Conservation (phyloP, 768 basidiomycete species). For the Suillus ampliporus region DNA sequence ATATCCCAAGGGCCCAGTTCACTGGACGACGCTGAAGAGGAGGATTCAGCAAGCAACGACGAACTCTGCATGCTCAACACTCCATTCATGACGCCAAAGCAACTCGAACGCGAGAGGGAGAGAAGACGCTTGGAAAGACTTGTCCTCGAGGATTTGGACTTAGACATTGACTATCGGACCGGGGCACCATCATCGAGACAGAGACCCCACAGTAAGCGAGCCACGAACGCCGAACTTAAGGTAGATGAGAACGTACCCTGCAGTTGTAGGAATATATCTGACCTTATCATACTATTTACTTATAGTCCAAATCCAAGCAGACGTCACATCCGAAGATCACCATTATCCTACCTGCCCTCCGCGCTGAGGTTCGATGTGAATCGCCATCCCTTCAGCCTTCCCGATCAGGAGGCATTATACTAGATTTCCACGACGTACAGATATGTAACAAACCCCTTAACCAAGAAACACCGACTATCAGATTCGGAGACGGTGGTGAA, state of each 20-base stretch:
- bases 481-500: constrained; percentile 34
- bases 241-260: constrained; percentile 15
- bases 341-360: constrained; percentile 40
- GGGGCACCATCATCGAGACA: constrained; percentile 15
- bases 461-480: constrained; percentile 27
- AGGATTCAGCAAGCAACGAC: constrained; percentile 18
- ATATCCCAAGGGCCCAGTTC: not conserved
- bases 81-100: constrained; percentile 21
- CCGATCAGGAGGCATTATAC: constrained; percentile 71
- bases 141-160: constrained; percentile 64
- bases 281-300: not conserved
- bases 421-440: constrained; percentile 63
- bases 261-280: not conserved
- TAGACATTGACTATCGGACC: constrained; percentile 52
- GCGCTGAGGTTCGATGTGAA: constrained; percentile 71
- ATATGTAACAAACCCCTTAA: constrained; percentile 39
- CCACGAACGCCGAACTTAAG: constrained; percentile 18
- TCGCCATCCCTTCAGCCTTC: constrained; percentile 51
- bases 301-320: constrained; percentile 6
- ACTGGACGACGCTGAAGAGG: constrained; percentile 13
- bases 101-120: constrained; percentile 41
- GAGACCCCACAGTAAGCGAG: constrained; percentile 11
- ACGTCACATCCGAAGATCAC: not conserved
- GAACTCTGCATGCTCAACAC: constrained; percentile 38
- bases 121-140: constrained; percentile 51